Percentiles rank a stretch among this genome's conserved stretches.
These are phyloP conservation scores for Colletotrichum coccodes DNA, from an alignment of 2,329 filamentous ascomycete genomes.

Conservation along the genomic window DNA sequence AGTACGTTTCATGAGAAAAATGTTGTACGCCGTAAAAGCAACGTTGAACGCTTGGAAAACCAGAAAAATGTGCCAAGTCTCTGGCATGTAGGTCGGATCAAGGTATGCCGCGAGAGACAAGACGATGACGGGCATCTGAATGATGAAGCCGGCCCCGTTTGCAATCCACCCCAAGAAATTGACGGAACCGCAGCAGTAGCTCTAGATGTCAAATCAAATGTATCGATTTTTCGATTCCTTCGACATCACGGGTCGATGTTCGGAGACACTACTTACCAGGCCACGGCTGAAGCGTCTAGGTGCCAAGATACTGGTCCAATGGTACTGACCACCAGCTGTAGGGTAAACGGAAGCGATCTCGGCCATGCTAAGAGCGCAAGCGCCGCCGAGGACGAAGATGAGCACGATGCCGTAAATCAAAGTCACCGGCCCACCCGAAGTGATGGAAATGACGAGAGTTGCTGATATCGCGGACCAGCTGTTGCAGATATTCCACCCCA, in stretches of 20 bases:
- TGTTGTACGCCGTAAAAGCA: constrained; percentile 12
- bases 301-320: constrained; percentile 45
- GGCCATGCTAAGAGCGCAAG: constrained; percentile 43
- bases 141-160: constrained; percentile 25
- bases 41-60: constrained; percentile 16
- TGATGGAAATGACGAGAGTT: constrained; percentile 34
- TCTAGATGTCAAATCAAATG: neutral
- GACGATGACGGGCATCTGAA: constrained; percentile 23
- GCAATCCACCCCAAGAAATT: constrained; percentile 26
- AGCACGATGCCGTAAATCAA: constrained; percentile 44
- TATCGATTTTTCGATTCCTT: neutral
- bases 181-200: constrained; percentile 22
- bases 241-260: neutral
- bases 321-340: constrained; percentile 51
- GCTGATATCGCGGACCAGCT: constrained; percentile 39
- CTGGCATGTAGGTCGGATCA: constrained; percentile 2
- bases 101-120: constrained; percentile 17
- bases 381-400: constrained; percentile 38
- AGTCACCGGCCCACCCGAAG: constrained; percentile 16
- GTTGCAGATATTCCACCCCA: constrained; percentile 36
- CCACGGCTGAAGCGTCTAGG: constrained; percentile 31
- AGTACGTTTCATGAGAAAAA: constrained; percentile 17
- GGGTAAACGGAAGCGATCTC: constrained; percentile 49
- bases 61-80: constrained; percentile 24
- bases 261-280: neutral